These are phyloP conservation scores for Mimosa bimucronata DNA, from an alignment of 306 rosid species.

Conservation along the genomic window DNA sequence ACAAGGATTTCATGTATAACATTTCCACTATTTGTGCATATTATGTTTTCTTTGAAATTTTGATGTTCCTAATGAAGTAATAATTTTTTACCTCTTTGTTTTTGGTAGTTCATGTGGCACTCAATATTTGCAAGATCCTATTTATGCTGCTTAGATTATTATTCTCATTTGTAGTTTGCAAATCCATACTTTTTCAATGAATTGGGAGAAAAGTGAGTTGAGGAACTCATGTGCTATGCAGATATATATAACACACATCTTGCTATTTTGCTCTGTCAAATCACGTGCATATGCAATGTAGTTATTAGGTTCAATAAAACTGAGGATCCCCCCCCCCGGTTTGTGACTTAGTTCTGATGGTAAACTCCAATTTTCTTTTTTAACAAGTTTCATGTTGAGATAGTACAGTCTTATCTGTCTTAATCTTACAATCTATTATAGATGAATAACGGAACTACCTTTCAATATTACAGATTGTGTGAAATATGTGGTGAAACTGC, in stretches of 20 bases:
- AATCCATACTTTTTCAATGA: too few relatives aligned
- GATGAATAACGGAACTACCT: slow-evolving; percentile 21
- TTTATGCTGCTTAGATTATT: not conserved
- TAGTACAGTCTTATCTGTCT: not conserved
- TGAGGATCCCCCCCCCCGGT: not conserved
- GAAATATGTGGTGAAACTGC: slow-evolving; percentile 92
- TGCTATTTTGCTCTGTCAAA: not conserved
- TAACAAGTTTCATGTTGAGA: slow-evolving; percentile 6
- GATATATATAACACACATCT: not conserved
- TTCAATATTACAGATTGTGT: slow-evolving; percentile 57
- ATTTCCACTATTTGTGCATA: not conserved
- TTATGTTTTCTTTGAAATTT: not conserved
- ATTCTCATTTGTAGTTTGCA: not conserved
- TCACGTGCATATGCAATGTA: not conserved
- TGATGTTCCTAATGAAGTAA: not conserved
- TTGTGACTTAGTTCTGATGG: not conserved
- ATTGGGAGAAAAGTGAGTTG: too few relatives aligned
- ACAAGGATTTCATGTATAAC: not conserved
- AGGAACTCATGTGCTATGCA: not conserved
- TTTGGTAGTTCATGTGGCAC: not conserved
- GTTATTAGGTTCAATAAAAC: too few relatives aligned
- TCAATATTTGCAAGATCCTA: not conserved
- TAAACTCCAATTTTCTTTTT: not conserved
- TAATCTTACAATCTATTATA: slow-evolving; percentile 11
- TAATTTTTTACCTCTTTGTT: not conserved